These are phyloP conservation scores for Periconia digitata DNA, from an alignment of 2,329 filamentous ascomycete genomes.

Conservation along the genomic window DNA sequence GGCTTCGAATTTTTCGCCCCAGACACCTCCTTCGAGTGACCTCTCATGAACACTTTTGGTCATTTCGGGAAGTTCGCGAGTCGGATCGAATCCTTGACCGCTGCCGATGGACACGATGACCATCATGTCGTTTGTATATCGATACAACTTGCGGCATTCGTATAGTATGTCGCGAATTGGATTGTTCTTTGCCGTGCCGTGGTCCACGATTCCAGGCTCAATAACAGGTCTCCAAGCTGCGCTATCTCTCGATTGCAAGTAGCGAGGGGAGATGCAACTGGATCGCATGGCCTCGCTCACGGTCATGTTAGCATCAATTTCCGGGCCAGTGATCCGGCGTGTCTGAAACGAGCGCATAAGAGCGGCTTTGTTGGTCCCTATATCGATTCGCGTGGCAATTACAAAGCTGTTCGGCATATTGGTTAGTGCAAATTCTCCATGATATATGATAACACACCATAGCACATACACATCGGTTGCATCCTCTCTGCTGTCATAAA, in stretches of 20 bases:
- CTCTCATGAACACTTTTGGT: conserved; percentile 26
- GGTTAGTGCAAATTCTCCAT: conserved; percentile 7
- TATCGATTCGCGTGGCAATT: conserved; percentile 29
- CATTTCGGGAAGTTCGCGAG: conserved; percentile 27
- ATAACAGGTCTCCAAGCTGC: conserved; percentile 23
- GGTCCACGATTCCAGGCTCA: conserved; percentile 32
- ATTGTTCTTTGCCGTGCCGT: conserved; percentile 36
- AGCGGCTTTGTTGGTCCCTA: conserved; percentile 30
- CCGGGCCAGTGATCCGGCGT: conserved; percentile 31
- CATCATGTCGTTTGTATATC: conserved; percentile 34
- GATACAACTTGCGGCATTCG: conserved; percentile 34
- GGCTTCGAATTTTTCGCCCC: conserved; percentile 25
- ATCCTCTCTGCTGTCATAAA: conserved; percentile 26
- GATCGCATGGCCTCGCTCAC: conserved; percentile 30
- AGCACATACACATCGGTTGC: conserved; percentile 32
- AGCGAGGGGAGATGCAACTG: conserved; percentile 26
- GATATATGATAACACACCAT: background rate
- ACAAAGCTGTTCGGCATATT: conserved; percentile 21
- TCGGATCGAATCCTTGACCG: conserved; percentile 21
- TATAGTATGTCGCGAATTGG: conserved; percentile 33
- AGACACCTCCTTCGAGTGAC: conserved; percentile 16
- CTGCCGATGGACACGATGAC: conserved; percentile 34
- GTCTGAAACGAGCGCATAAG: conserved; percentile 35
- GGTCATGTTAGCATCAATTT: conserved; percentile 26
- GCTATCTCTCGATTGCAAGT: conserved; percentile 17